Percentiles rank a stretch among this genome's conserved stretches.
These are phyloP conservation scores for Dalbergia oliveri DNA, from an alignment of 306 rosid species.

Conservation along the genomic window DNA sequence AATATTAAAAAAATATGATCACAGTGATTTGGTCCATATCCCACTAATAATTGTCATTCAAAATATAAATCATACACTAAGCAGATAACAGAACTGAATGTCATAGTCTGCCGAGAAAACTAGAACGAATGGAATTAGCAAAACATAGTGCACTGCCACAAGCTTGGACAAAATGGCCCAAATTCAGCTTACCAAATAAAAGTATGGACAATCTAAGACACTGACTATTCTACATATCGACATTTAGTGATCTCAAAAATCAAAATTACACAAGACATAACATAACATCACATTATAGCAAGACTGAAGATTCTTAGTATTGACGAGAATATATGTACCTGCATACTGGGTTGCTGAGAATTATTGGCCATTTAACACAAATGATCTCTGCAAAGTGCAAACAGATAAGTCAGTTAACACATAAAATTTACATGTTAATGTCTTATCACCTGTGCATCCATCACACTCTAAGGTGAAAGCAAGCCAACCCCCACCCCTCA, in stretches of 20 bases:
- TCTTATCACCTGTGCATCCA: neutral
- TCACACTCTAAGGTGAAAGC: neutral
- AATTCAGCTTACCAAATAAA: slow-evolving; percentile 19
- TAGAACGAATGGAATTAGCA: neutral
- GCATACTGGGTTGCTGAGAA: slow-evolving; percentile 76
- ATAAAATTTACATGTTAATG: slow-evolving; percentile 3
- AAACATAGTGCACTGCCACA: slow-evolving; percentile 1
- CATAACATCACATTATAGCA: neutral
- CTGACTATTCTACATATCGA: slow-evolving; percentile 25
- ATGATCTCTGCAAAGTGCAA: slow-evolving; percentile 44
- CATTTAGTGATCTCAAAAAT: neutral
- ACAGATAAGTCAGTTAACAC: slow-evolving; percentile 15
- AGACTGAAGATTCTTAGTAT: slow-evolving; percentile 19
- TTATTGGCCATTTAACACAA: slow-evolving; percentile 73
- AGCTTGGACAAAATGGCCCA: neutral
- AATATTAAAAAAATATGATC: neutral
- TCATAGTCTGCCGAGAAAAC: slow-evolving; percentile 11
- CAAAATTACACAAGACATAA: slow-evolving; percentile 33
- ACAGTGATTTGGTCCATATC: neutral
- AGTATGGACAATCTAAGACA: neutral
- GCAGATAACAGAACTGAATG: slow-evolving; percentile 9
- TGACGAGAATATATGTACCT: slow-evolving; percentile 58
- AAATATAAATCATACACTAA: neutral
- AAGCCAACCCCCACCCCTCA: too few species aligned
- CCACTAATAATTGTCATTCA: neutral